These are phyloP conservation scores for Bipolaris gigantea DNA, from an alignment of 2,329 filamentous ascomycete genomes.

Conservation along the genomic window DNA sequence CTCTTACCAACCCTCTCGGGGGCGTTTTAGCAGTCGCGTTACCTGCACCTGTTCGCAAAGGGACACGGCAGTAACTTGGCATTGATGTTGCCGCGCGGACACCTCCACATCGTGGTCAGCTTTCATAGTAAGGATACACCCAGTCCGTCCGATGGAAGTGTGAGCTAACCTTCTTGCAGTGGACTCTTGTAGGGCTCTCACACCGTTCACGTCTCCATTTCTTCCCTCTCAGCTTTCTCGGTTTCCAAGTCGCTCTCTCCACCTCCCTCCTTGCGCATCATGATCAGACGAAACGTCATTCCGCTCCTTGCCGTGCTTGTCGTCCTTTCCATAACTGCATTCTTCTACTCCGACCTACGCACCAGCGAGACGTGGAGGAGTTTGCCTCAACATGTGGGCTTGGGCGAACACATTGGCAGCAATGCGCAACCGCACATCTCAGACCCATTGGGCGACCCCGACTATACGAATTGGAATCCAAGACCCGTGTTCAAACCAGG, in stretches of 20 bases:
- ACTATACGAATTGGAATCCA: slow-evolving; percentile 46
- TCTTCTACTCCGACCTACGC: slow-evolving; percentile 44
- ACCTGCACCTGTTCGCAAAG: not conserved
- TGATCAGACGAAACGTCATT: slow-evolving; percentile 35
- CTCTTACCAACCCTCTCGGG: not conserved
- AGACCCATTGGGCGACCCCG: slow-evolving; percentile 25
- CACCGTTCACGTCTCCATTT: not conserved
- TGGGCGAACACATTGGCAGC: slow-evolving; percentile 42
- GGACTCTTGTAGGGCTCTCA: not conserved
- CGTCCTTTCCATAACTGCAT: slow-evolving; percentile 42
- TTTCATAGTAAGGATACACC: slow-evolving; percentile 1
- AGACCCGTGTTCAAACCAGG: slow-evolving; percentile 38
- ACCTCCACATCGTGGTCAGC: slow-evolving; percentile 10
- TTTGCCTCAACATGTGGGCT: slow-evolving; percentile 46
- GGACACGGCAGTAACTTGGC: not conserved
- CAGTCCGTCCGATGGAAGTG: not conserved
- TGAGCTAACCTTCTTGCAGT: slow-evolving; percentile 1
- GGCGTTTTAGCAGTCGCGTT: not conserved
- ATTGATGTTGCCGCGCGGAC: slow-evolving; percentile 15
- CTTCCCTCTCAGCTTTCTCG: not conserved
- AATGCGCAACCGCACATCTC: slow-evolving; percentile 12
- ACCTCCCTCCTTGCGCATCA: slow-evolving; percentile 11
- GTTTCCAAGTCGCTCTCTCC: slow-evolving; percentile 1
- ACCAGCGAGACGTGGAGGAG: slow-evolving; percentile 42
- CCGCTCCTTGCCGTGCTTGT: slow-evolving; percentile 36